Evolutionary conservation across 768 basidiomycete genomes (phyloP).

Genomic region (Lanmaoa rubissima): DNA sequence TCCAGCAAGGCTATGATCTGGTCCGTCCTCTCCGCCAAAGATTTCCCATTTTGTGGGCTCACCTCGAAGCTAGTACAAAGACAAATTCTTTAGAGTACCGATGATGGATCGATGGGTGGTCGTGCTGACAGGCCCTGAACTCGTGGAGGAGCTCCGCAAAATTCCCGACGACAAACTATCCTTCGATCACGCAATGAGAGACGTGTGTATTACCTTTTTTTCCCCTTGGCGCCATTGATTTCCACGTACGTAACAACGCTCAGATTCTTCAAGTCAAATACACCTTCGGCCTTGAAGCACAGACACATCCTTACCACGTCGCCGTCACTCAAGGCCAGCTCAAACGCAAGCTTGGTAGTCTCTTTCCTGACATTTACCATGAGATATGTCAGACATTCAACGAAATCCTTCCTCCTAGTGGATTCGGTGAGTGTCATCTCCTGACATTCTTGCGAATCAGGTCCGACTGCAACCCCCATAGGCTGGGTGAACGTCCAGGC

Average conservation of each 20-base stretch:
- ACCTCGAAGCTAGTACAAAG: conserved; percentile 28
- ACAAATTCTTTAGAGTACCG: conserved; percentile 43
- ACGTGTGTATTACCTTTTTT: conserved; percentile 31
- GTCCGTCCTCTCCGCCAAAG: conserved; percentile 17
- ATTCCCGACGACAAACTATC: conserved; percentile 49
- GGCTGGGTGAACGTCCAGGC: conserved; percentile 33
- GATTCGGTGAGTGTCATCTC: conserved; percentile 17
- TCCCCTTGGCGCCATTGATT: background rate
- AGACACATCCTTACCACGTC: conserved; percentile 37
- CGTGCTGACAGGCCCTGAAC: conserved; percentile 39
- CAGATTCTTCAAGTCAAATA: conserved; percentile 40
- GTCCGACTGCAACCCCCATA: conserved; percentile 9
- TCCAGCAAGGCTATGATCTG: conserved; percentile 38
- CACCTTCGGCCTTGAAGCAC: conserved; percentile 35
- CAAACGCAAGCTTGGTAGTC: conserved; percentile 32
- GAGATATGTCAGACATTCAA: conserved; percentile 35
- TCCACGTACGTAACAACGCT: conserved; percentile 18
- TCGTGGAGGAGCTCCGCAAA: conserved; percentile 50
- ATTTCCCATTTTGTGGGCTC: conserved; percentile 8
- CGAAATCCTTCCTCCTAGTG: conserved; percentile 25
- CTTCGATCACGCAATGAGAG: conserved; percentile 37
- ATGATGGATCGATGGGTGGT: conserved; percentile 46
- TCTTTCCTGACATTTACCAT: conserved; percentile 34
- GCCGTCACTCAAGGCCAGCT: conserved; percentile 32
- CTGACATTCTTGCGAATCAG: conserved; percentile 9